These are phyloP conservation scores for Ambrosia trifida DNA, from an alignment of 129 eudicot species.

Conservation along the genomic window DNA sequence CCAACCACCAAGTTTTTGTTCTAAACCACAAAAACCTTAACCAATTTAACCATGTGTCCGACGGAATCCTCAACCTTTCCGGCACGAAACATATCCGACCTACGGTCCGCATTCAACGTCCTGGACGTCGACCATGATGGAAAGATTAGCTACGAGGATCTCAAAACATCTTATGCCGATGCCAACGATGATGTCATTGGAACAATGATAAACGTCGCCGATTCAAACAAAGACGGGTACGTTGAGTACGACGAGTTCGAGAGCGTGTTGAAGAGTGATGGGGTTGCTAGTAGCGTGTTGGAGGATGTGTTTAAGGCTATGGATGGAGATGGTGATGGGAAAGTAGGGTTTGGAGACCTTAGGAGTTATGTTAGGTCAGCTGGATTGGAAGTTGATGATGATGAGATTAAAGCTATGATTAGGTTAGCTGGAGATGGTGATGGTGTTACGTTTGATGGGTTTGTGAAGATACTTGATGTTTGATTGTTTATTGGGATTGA, in stretches of 20 bases:
- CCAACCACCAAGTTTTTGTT: no score
- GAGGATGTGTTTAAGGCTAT: slow-evolving; percentile 72
- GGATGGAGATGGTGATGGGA: slow-evolving; percentile 88
- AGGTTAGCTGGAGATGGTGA: slow-evolving; percentile 41
- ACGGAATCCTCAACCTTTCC: slow-evolving; percentile 41
- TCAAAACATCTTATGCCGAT: slow-evolving; percentile 45
- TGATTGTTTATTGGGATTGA: slow-evolving; percentile 13
- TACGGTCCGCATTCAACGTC: slow-evolving; percentile 68
- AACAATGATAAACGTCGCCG: slow-evolving; percentile 76
- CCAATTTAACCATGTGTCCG: slow-evolving; percentile 49
- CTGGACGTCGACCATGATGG: slow-evolving; percentile 87
- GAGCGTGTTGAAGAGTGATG: slow-evolving; percentile 41
- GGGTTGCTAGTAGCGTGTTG: slow-evolving; percentile 37
- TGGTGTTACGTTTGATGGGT: slow-evolving; percentile 60
- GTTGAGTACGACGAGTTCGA: slow-evolving; percentile 83
- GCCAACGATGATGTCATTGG: slow-evolving; percentile 58
- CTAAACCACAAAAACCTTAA: slow-evolving; percentile 18
- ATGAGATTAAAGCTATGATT: slow-evolving; percentile 76
- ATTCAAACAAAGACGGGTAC: slow-evolving; percentile 63
- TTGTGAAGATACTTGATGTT: slow-evolving; percentile 65
- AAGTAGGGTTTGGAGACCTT: slow-evolving; percentile 66
- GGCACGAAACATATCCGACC: slow-evolving; percentile 33
- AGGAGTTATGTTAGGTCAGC: slow-evolving; percentile 50
- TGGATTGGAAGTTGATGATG: slow-evolving; percentile 64
- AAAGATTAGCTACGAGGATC: slow-evolving; percentile 68